These are phyloP conservation scores for Musa beccarii DNA, from an alignment of 176 grass and related monocot genomes.

Conservation along the genomic window DNA sequence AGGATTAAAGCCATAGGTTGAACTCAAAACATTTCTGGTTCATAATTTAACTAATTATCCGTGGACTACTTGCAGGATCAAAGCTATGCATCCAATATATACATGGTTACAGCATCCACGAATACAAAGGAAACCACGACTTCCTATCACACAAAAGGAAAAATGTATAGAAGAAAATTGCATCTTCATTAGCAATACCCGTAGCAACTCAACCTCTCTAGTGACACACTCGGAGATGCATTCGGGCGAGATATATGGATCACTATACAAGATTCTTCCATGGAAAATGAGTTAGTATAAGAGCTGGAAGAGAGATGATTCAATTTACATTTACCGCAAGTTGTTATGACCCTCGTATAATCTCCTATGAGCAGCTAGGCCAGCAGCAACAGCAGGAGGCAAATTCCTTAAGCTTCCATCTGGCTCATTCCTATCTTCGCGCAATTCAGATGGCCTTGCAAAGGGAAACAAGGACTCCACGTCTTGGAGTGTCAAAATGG, in stretches of 20 bases:
- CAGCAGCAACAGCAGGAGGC: slow-evolving; percentile 69
- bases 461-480: slow-evolving; percentile 62
- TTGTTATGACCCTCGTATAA: slow-evolving; percentile 23
- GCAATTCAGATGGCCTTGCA: slow-evolving; percentile 30
- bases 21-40: too few species aligned
- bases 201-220: too few species aligned
- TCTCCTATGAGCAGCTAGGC: slow-evolving; percentile 75
- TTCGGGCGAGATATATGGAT: not conserved
- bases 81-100: too few species aligned
- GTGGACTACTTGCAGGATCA: too few species aligned
- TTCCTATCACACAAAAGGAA: too few species aligned
- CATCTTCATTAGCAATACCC: too few species aligned
- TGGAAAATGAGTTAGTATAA: not conserved
- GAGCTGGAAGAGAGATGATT: not conserved
- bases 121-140: too few species aligned
- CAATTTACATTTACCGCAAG: not conserved
- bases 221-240: too few species aligned
- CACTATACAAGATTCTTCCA: not conserved
- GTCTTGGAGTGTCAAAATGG: slow-evolving; percentile 67
- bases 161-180: too few species aligned
- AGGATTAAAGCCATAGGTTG: too few species aligned
- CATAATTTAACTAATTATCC: too few species aligned
- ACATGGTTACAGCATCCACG: too few species aligned
- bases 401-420: slow-evolving; percentile 49
- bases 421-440: slow-evolving; percentile 26